These are phyloP conservation scores for Elongisporangium undulatum DNA, from an alignment of 352 stramenopile species.

Conservation along the genomic window DNA sequence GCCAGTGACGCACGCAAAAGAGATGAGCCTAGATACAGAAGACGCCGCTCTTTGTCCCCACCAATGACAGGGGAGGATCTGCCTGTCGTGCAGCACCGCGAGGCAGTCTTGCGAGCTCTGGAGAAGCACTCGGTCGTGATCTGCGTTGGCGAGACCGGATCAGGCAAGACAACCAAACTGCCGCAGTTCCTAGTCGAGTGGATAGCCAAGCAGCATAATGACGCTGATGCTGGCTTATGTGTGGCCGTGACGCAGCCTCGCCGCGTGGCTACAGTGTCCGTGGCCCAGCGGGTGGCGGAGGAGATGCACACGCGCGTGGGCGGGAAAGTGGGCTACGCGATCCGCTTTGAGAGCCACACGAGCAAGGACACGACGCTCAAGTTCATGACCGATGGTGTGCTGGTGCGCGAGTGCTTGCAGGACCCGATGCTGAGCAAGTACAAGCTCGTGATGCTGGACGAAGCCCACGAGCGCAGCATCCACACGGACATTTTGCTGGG, in stretches of 20 bases:
- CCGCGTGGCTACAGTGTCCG: constrained; percentile 96
- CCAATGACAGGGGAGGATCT: constrained; percentile 3
- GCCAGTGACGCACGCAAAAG: not conserved
- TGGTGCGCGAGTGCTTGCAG: constrained; percentile 73
- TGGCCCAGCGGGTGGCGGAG: constrained; percentile 95
- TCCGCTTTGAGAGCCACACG: constrained; percentile 96
- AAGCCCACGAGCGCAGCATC: constrained; percentile 98
- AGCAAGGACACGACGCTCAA: constrained; percentile 65
- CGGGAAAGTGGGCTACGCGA: constrained; percentile 91
- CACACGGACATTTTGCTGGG: constrained; percentile 99
- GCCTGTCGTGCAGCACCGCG: constrained; percentile 42
- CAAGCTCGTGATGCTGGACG: constrained; percentile 91
- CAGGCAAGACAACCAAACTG: constrained; percentile 94
- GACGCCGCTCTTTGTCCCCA: not conserved
- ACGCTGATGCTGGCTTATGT: constrained; percentile 13
- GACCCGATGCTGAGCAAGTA: constrained; percentile 82
- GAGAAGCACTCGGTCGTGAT: constrained; percentile 53
- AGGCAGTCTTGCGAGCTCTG: constrained; percentile 50
- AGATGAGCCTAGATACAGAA: not conserved
- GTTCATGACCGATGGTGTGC: constrained; percentile 79
- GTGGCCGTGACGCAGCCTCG: constrained; percentile 91
- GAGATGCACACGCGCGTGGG: constrained; percentile 88
- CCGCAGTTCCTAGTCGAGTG: constrained; percentile 61
- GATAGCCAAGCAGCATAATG: constrained; percentile 9
- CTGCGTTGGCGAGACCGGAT: constrained; percentile 93